Evolutionary conservation across 2,329 filamentous ascomycete species (phyloP).

Genomic region (Trichoderma oligosporum): DNA sequence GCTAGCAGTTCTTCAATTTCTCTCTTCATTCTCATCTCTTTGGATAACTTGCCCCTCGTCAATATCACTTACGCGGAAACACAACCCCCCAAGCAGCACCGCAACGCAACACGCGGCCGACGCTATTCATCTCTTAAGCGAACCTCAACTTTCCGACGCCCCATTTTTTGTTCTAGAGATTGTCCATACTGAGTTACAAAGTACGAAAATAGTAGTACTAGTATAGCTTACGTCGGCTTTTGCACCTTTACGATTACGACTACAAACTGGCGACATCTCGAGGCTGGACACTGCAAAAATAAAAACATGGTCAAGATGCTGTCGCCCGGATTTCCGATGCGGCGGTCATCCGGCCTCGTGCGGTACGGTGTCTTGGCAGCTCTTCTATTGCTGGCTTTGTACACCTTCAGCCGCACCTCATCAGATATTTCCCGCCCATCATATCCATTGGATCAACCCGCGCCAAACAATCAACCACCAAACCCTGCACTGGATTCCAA

Average conservation of each 20-base stretch:
- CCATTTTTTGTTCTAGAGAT: background rate
- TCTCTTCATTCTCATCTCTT: background rate
- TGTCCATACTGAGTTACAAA: background rate
- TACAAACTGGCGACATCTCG: background rate
- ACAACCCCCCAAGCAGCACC: background rate
- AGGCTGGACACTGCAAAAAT: background rate
- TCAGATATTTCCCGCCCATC: slow-evolving; percentile 18
- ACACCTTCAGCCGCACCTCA: slow-evolving; percentile 28
- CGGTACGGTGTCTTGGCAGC: slow-evolving; percentile 39
- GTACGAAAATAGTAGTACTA: background rate
- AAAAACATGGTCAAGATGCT: slow-evolving; percentile 32
- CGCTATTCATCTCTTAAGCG: slow-evolving; percentile 4
- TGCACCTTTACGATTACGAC: background rate
- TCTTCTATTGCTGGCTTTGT: slow-evolving; percentile 34
- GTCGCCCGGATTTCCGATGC: slow-evolving; percentile 41
- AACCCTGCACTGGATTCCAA: slow-evolving; percentile 1
- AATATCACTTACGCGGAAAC: background rate
- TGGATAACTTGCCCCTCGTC: slow-evolving; percentile 18
- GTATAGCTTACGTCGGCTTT: background rate
- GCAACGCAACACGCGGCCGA: slow-evolving; percentile 8
- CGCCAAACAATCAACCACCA: background rate
- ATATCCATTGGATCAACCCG: background rate
- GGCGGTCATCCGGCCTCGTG: slow-evolving; percentile 40
- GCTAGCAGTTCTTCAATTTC: background rate
- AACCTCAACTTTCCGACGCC: slow-evolving; percentile 3